Percentiles rank a stretch among this genome's conserved stretches.
These are phyloP conservation scores for Rubia occidens DNA, from an alignment of 305 asterid species.

Conservation along the genomic window DNA sequence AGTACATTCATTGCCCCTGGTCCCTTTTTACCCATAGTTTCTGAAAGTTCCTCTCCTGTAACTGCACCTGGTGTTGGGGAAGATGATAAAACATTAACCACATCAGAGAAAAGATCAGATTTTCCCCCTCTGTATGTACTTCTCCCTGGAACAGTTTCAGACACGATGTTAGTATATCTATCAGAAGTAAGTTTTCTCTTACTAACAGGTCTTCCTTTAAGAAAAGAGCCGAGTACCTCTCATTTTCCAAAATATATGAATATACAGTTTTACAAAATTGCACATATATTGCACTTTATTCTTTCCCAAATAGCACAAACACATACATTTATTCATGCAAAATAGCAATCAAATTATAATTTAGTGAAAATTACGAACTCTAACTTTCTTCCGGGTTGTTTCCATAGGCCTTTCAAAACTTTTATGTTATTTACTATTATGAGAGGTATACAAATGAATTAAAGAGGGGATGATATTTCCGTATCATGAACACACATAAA, in stretches of 20 bases:
- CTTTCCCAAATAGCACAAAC: no score
- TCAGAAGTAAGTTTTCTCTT: constrained; percentile 36
- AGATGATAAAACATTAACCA: constrained; percentile 27
- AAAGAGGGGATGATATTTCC: no score
- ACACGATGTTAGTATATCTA: constrained; percentile 21
- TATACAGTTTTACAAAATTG: not conserved
- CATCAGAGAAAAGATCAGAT: constrained; percentile 30
- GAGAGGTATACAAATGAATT: no score
- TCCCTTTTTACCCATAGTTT: constrained; percentile 23
- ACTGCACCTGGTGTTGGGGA: constrained; percentile 54
- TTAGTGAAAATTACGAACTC: no score
- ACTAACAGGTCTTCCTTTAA: constrained; percentile 23
- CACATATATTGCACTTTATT: no score
- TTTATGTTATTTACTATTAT: no score
- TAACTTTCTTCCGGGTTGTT: no score
- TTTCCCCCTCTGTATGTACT: constrained; percentile 66
- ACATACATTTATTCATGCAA: no score
- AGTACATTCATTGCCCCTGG: constrained; percentile 24
- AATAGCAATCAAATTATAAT: no score
- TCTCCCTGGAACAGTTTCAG: constrained; percentile 33
- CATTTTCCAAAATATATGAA: constrained; percentile 16
- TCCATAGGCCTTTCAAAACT: no score
- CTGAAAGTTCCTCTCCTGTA: constrained; percentile 41
- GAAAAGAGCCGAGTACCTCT: no score
- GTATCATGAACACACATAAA: no score